phyloP scores from a whole-genome alignment of 305 asterid species.

The Fraxinus latifolia region DNA sequence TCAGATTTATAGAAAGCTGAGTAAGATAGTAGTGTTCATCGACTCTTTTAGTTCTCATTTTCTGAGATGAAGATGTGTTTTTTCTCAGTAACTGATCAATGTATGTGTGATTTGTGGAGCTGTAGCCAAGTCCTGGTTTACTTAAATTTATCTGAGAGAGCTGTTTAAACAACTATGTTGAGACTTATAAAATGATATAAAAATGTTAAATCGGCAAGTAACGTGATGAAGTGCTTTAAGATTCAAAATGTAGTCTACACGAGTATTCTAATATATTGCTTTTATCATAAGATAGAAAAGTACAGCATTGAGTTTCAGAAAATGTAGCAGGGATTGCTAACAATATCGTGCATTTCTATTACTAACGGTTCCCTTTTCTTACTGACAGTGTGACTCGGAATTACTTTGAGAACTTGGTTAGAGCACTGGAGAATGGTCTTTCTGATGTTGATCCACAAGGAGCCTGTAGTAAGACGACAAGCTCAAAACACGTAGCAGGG shows the following conservation, averaged over 20 bases:
- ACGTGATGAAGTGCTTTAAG: background rate
- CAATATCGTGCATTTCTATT: background rate
- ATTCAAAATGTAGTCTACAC: background rate
- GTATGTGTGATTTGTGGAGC: background rate
- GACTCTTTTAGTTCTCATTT: background rate
- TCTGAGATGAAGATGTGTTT: background rate
- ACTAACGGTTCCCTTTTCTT: background rate
- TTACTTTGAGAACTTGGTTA: slow-evolving; percentile 48
- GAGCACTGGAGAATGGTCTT: slow-evolving; percentile 52
- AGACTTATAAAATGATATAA: background rate
- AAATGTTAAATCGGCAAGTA: background rate
- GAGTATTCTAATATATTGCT: background rate
- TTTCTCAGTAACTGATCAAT: background rate
- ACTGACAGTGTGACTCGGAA: slow-evolving; percentile 55
- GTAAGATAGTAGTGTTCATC: slow-evolving; percentile 5
- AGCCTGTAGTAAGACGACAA: slow-evolving; percentile 37
- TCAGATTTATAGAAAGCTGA: background rate
- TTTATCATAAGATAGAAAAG: background rate
- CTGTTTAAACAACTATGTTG: background rate
- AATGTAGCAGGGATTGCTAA: background rate
- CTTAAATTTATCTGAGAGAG: background rate
- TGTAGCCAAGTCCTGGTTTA: background rate
- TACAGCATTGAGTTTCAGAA: background rate
- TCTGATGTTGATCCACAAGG: slow-evolving; percentile 62
- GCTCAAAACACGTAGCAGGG: slow-evolving; percentile 49